Evolutionary conservation across 306 rosid species (phyloP).

Genomic region (Rosa chinensis): DNA sequence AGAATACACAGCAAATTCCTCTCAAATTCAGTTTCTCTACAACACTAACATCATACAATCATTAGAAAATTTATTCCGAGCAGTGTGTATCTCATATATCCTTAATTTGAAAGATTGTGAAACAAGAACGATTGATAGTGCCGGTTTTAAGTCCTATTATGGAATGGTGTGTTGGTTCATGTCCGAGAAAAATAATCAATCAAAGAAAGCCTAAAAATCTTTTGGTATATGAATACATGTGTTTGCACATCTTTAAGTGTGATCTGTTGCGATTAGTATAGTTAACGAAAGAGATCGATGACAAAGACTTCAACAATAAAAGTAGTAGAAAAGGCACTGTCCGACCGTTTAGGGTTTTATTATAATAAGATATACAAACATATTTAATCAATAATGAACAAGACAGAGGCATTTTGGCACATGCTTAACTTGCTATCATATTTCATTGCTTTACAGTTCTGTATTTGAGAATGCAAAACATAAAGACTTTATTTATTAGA

Average conservation of each 20-base stretch:
- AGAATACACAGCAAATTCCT: no score
- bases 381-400: not conserved
- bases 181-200: slow-evolving; percentile 29
- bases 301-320: slow-evolving; percentile 15
- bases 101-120: slow-evolving; percentile 18
- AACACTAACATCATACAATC: not conserved
- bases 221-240: slow-evolving; percentile 23
- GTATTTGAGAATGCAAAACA: not conserved
- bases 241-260: slow-evolving; percentile 15
- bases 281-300: not conserved
- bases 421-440: slow-evolving; percentile 20
- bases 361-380: not conserved
- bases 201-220: slow-evolving; percentile 18
- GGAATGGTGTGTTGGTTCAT: slow-evolving; percentile 29
- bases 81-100: not conserved
- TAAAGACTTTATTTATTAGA: no score
- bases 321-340: slow-evolving; percentile 22
- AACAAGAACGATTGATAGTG: slow-evolving; percentile 7
- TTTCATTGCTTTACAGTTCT: not conserved
- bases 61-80: slow-evolving; percentile 7
- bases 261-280: not conserved
- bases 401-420: slow-evolving; percentile 22
- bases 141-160: slow-evolving; percentile 26
- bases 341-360: slow-evolving; percentile 15
- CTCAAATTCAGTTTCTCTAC: no score